Evolutionary conservation across 2,329 filamentous ascomycete species (phyloP).

Genomic region (Thielaviopsis euricoi): DNA sequence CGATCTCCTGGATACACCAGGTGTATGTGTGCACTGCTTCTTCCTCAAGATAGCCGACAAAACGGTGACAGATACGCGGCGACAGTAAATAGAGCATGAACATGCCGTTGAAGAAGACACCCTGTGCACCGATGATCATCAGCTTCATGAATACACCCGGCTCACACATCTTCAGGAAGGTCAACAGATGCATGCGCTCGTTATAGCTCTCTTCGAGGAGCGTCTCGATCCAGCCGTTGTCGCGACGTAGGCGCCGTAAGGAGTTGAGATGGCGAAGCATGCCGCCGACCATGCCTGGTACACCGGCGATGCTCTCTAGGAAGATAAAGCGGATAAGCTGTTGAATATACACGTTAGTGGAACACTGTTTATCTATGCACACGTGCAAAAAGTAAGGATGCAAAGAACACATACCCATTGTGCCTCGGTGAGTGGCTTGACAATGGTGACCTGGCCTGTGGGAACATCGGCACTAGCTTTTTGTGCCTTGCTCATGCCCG

Average conservation of each 20-base stretch:
- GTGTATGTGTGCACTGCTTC: slow-evolving; percentile 95
- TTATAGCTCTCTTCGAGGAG: slow-evolving; percentile 83
- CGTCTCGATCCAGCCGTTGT: slow-evolving; percentile 95
- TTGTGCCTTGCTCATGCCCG: slow-evolving; percentile 57
- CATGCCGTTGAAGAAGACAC: slow-evolving; percentile 90
- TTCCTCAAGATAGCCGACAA: slow-evolving; percentile 93
- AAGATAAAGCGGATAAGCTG: slow-evolving; percentile 72
- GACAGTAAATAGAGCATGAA: slow-evolving; percentile 80
- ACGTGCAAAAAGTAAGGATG: no score
- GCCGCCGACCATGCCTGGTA: slow-evolving; percentile 91
- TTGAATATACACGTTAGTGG: not conserved
- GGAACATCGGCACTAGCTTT: slow-evolving; percentile 42
- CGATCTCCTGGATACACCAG: slow-evolving; percentile 71
- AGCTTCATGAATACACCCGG: slow-evolving; percentile 72
- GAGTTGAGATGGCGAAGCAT: slow-evolving; percentile 83
- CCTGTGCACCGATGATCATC: slow-evolving; percentile 83
- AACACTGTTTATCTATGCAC: no score
- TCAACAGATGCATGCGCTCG: slow-evolving; percentile 83
- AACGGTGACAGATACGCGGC: slow-evolving; percentile 78
- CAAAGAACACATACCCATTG: slow-evolving; percentile 48
- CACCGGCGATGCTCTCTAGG: slow-evolving; percentile 83
- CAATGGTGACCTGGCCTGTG: slow-evolving; percentile 34
- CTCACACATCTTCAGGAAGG: slow-evolving; percentile 75
- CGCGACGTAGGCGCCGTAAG: slow-evolving; percentile 69
- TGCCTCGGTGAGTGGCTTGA: slow-evolving; percentile 55